Base-by-base conservation (phyloP, 2,329 filamentous ascomycete genomes). In the Alternaria triticimaculans region DNA sequence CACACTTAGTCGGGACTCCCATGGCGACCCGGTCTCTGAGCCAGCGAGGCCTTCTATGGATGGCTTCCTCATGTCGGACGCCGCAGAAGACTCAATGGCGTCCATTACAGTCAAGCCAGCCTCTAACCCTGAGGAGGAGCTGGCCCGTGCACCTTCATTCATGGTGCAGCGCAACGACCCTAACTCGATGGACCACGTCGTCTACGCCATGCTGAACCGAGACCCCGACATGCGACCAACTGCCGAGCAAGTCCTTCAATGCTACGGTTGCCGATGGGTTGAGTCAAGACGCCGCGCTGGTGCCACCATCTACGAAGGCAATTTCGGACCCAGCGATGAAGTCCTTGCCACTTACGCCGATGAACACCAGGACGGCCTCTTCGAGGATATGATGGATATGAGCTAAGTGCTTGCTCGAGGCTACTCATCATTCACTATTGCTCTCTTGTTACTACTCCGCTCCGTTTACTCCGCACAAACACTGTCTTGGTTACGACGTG, bases 251-350 rank as follows among this genome's bases (percentile, higher is more conserved):
- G 82, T 99, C 11, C 86, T 97, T 50, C 82, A 87, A 49, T 87
- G 90, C 1, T 88, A 90, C 53, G 93, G 93, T 23, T 86, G 97
- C 56, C 87, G 86, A 65, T 99, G 96, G 92, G 91, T 96, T 30
- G 87, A 89, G 58, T 83, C 85, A 55, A 89, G 94, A 66, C 89
- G 94, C 59, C 89, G 91, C 59, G 92, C 94, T 11, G 92, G 94
- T 48, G 96, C 96, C n/a, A 97, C 94, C 0, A 90, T 99, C 57
- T 99, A 92, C 72, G 96, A 99, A 82, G 96, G 96, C 66, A 96
- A 93, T 78, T 99, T 94, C 92, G 96, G 96, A 5, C 95, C 95
- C 30, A 87, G 87, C 23, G 90, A 90, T 67, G 87, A 89, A 66
- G 83, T 89, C 20, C 82, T 89, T 58, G 70, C 69, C 56, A 74